A percentile compares a stretch with the other conserved stretches of the same genome.
These are phyloP conservation scores for sunflower (Helianthus annuus) DNA, from an alignment of 129 eudicot genomes.

Conservation along the genomic window HanXRQr2.0-SUNRISE NC_035437.2:90851842-90852341, in stretches of 20 bases:
- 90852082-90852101: slow-evolving; percentile 73
- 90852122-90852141: slow-evolving; percentile 42
- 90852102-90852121: slow-evolving; percentile 57
- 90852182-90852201: slow-evolving; percentile 79
- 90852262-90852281: slow-evolving; percentile 55
- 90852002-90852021: neutral
- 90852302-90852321: slow-evolving; percentile 84
- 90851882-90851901: neutral
- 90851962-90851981: slow-evolving; percentile 29
- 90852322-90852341: slow-evolving; percentile 72
- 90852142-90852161: slow-evolving; percentile 45
- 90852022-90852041: slow-evolving; percentile 21
- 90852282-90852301: slow-evolving; percentile 59
- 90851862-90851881: neutral
- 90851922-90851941: slow-evolving; percentile 35
- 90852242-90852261: slow-evolving; percentile 65
- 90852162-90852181: slow-evolving; percentile 56
- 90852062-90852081: slow-evolving; percentile 49
- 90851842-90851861: neutral
- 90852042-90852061: slow-evolving; percentile 53
- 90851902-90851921: slow-evolving; percentile 79
- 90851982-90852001: slow-evolving; percentile 21
- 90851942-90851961: slow-evolving; percentile 25
- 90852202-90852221: slow-evolving; percentile 76
- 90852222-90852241: slow-evolving; percentile 46